A percentile compares a stretch with the other conserved stretches of the same genome.
Conservation (phyloP, 345 rosid genomes). For the Carallia brachiata region DNA sequence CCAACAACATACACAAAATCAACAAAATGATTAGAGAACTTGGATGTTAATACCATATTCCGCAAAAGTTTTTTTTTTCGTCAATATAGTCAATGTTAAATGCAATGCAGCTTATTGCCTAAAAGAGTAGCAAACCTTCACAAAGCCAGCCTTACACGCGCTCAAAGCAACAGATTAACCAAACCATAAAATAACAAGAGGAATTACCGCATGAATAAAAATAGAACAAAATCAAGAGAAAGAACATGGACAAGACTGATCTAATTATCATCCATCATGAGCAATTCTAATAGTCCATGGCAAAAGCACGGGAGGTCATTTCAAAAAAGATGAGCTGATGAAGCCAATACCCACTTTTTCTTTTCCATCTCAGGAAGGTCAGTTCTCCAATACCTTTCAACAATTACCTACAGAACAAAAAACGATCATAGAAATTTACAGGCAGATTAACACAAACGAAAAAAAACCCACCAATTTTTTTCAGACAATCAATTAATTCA, state of each 20-base stretch:
- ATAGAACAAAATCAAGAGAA: too few species aligned
- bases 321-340: background rate
- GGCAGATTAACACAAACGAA: background rate
- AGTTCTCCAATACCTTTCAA: constrained; percentile 65
- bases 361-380: constrained; percentile 79
- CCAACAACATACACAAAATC: background rate
- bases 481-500: too few species aligned
- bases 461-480: too few species aligned
- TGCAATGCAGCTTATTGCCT: background rate
- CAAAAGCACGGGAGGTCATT: too few species aligned
- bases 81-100: too few species aligned
- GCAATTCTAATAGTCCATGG: background rate
- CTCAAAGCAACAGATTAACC: too few species aligned
- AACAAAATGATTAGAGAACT: too few species aligned
- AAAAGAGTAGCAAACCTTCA: background rate
- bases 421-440: background rate
- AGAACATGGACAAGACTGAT: too few species aligned
- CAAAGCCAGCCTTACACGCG: background rate
- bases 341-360: constrained; percentile 51
- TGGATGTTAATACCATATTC: background rate
- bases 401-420: constrained; percentile 51
- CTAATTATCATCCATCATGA: too few species aligned
- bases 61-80: background rate
- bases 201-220: too few species aligned
- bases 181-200: too few species aligned